phyloP scores from a whole-genome alignment of 2,329 filamentous ascomycete genomes.

The Beauveria scarabaeidicola region DNA sequence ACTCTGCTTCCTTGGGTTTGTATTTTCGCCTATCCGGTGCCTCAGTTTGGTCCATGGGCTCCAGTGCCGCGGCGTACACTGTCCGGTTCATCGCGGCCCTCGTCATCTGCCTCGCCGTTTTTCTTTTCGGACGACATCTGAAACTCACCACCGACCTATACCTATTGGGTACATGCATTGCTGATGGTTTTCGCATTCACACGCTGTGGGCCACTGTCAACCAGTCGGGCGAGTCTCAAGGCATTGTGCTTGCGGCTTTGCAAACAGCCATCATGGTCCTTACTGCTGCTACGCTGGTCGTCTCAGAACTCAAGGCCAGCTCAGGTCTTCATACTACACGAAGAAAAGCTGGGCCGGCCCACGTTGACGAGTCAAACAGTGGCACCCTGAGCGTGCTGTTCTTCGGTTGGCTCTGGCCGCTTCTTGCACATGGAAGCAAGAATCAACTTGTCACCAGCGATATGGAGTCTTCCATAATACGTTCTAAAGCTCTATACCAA shows the following conservation, averaged over 20 bases:
- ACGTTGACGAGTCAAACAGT: neutral
- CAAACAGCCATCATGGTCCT: neutral
- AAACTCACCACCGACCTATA: neutral
- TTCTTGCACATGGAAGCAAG: neutral
- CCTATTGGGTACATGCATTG: neutral
- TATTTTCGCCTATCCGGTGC: neutral
- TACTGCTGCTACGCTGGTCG: neutral
- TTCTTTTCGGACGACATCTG: neutral
- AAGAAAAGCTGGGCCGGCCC: neutral
- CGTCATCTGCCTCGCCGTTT: neutral
- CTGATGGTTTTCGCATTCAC: neutral
- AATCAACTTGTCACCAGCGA: neutral
- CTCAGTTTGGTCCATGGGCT: neutral
- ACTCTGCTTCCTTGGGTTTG: neutral
- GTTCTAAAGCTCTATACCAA: neutral
- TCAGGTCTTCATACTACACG: neutral
- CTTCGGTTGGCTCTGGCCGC: constrained; percentile 2
- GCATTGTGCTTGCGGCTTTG: neutral
- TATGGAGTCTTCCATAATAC: neutral
- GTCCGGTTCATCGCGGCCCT: neutral
- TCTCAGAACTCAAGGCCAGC: neutral
- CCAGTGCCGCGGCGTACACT: neutral
- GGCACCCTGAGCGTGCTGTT: neutral
- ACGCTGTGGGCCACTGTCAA: neutral
- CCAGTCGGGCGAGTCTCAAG: neutral